A percentile compares a stretch with the other conserved stretches of the same genome.
Evolutionary conservation across 441 rosid species (phyloP).

Genomic region (Croton setiger): DNA sequence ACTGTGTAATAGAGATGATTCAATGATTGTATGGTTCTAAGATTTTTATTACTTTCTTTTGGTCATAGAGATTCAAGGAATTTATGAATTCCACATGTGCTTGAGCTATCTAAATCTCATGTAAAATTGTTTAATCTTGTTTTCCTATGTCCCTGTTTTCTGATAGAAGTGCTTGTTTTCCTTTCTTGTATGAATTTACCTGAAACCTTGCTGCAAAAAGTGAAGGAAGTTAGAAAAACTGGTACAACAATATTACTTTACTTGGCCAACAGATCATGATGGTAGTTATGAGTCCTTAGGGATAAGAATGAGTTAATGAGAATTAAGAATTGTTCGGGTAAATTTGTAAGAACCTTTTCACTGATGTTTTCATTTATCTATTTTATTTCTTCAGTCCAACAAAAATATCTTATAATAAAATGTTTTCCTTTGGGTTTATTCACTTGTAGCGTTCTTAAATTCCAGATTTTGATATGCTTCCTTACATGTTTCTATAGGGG

Average conservation of each 20-base stretch:
- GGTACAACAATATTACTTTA: not conserved
- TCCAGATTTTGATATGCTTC: not conserved
- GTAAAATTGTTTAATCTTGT: not conserved
- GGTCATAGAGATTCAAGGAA: not conserved
- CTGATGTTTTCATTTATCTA: not conserved
- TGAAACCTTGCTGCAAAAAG: not conserved
- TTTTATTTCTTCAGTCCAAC: not conserved
- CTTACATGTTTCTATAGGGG: slow-evolving; percentile 45
- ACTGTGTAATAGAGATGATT: not conserved
- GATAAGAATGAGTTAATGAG: not conserved
- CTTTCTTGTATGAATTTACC: not conserved
- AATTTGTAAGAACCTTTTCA: not conserved
- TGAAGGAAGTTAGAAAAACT: not conserved
- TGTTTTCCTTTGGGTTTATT: not conserved
- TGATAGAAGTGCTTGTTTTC: not conserved
- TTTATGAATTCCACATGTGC: not conserved
- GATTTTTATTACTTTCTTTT: not conserved
- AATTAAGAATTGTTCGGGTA: not conserved
- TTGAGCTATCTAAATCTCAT: not conserved
- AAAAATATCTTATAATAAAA: not conserved
- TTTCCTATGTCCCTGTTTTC: not conserved
- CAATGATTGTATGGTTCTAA: not conserved
- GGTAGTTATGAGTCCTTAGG: not conserved
- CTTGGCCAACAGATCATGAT: not conserved
- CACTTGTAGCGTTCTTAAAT: not conserved